phyloP scores from a whole-genome alignment of 2,329 filamentous ascomycete species.

The Penicillium aurantiogriseum region DNA sequence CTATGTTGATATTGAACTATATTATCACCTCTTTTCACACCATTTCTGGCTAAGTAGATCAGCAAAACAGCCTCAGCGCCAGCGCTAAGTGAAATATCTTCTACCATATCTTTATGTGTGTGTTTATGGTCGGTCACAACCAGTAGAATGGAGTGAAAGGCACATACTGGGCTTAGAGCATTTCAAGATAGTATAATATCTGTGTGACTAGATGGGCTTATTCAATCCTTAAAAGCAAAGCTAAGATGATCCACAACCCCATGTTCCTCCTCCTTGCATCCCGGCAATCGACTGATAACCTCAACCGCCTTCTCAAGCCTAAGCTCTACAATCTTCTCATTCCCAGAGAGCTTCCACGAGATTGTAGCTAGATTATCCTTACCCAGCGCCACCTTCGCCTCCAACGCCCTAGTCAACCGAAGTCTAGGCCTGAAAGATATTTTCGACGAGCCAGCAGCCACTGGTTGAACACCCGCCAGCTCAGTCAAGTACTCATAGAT shows the following conservation, averaged over 20 bases:
- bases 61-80: too few relatives aligned
- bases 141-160: too few relatives aligned
- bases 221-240: background rate
- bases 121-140: too few relatives aligned
- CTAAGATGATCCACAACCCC: constrained; percentile 16
- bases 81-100: too few relatives aligned
- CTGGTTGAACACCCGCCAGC: constrained; percentile 27
- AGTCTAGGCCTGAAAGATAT: constrained; percentile 24
- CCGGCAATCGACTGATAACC: constrained; percentile 21
- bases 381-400: constrained; percentile 24
- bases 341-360: constrained; percentile 12
- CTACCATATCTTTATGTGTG: too few relatives aligned
- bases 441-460: constrained; percentile 14
- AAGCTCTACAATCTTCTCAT: constrained; percentile 17
- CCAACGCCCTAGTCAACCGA: constrained; percentile 9
- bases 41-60: too few relatives aligned
- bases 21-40: background rate
- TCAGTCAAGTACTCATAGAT: constrained; percentile 45
- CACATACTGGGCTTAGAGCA: too few relatives aligned
- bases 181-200: too few relatives aligned
- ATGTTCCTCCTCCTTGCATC: constrained; percentile 10
- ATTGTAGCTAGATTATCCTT: constrained; percentile 24
- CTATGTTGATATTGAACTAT: background rate
- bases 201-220: too few relatives aligned
- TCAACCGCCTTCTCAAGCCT: constrained; percentile 17